These are phyloP conservation scores for Colletotrichum echinochloae DNA, from an alignment of 2,329 filamentous ascomycete species.

Conservation along the genomic window DNA sequence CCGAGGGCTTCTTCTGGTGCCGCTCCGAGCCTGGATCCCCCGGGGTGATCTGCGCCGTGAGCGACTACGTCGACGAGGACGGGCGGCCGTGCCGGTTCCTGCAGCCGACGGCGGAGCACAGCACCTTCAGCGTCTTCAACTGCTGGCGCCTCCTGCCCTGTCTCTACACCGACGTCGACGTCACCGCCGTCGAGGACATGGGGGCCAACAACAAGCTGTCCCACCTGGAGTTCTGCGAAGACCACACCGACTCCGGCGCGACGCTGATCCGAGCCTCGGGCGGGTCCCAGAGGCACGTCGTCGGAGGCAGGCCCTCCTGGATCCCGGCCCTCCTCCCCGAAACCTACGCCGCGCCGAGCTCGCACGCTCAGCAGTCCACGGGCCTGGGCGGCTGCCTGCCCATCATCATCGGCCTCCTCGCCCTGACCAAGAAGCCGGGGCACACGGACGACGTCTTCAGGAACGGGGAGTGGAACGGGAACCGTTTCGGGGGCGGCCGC, in stretches of 20 bases:
- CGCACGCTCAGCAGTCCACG: slow-evolving; percentile 41
- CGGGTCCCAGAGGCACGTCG: slow-evolving; percentile 43
- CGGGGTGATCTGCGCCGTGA: slow-evolving; percentile 9
- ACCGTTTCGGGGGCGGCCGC: slow-evolving; percentile 5
- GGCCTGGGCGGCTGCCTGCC: slow-evolving; percentile 54
- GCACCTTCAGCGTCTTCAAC: slow-evolving; percentile 36
- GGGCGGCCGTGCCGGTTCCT: not conserved
- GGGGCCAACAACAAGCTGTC: slow-evolving; percentile 43
- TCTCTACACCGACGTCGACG: slow-evolving; percentile 3
- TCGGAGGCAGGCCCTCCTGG: slow-evolving; percentile 51
- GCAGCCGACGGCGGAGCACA: not conserved
- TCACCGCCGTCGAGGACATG: slow-evolving; percentile 33
- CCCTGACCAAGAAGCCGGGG: slow-evolving; percentile 40
- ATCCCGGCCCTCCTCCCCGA: slow-evolving; percentile 53
- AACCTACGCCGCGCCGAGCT: slow-evolving; percentile 45
- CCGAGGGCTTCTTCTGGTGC: slow-evolving; percentile 43
- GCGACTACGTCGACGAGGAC: not conserved
- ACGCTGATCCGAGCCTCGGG: slow-evolving; percentile 48
- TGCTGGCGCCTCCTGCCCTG: slow-evolving; percentile 41
- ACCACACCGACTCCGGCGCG: slow-evolving; percentile 6
- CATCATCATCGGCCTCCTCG: slow-evolving; percentile 56
- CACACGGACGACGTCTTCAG: slow-evolving; percentile 25
- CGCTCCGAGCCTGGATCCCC: slow-evolving; percentile 27
- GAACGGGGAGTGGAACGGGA: slow-evolving; percentile 31
- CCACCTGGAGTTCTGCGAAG: slow-evolving; percentile 48